Evolutionary conservation across 2,329 filamentous ascomycete species (phyloP), one percentile per base, ranked within the genome.

Genomic region (Claviceps quebecensis): DNA sequence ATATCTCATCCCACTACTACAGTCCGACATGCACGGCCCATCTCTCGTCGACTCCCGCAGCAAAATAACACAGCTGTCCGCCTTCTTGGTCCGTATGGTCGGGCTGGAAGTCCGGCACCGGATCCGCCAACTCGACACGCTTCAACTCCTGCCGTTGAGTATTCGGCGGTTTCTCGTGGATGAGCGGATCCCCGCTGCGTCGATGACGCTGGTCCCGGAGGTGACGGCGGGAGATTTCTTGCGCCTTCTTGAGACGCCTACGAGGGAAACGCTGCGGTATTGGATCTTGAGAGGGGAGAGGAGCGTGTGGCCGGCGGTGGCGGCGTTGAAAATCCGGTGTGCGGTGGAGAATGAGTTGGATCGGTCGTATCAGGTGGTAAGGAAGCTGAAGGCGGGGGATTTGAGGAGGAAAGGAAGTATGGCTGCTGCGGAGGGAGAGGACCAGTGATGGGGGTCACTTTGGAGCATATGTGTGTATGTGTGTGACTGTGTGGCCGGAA

Each of bases 261-360:
- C 84, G 0, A 74, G 79, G 49, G 80, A 84, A 53, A 83, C 80
- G 8, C 70, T 96, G 3, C 81, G 87, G 53, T 86, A 91, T 59
- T 96, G 90, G 91, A 89, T 94, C 50, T 67, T 82, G 36, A 77
- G 84, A 51, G 91, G 91, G 1, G 91, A 97, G 67, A 72, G 83
- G 55, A 90, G 86, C 57, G 88, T 95, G 0, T 97, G 91, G 90
- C 91, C 90, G 0, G 87, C 88, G 2, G 80, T 95, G 3, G 83
- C 83, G 36, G 87, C 89, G 14, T 68, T 97, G 55, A 84, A 84
- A 59, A 83, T 95, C 6, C 73, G 91, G 6, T 93, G 87, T 65
- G 84, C 83, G 4, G 77, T 97, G 7, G 91, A 97, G 66, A 84
- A 89, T 51, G 89, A 95, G 63, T 72, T 97, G 11, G 90, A 96